phyloP scores from a whole-genome alignment of 164 flowering plant genomes.

The Cinnamomum chago region DNA sequence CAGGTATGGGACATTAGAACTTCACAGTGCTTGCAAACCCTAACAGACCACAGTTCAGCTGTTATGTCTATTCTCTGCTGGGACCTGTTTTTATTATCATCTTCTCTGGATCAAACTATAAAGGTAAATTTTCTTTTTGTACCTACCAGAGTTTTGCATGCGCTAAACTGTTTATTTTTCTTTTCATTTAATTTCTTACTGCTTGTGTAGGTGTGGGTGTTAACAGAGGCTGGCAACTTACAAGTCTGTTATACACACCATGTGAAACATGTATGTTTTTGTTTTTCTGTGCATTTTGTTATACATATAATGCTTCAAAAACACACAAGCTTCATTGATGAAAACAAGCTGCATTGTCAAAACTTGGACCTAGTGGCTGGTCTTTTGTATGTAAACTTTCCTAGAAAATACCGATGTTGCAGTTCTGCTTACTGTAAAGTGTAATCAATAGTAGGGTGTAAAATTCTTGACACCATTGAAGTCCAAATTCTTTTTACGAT shows the following conservation, averaged over 20 bases:
- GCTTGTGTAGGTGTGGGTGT: conserved; percentile 77
- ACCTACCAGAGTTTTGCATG: not conserved
- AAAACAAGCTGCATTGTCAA: no score
- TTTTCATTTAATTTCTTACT: conserved; percentile 5
- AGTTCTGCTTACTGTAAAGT: no score
- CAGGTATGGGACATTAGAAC: conserved; percentile 81
- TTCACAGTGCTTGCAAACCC: conserved; percentile 74
- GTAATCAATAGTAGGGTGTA: no score
- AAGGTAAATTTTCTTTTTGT: conserved; percentile 40
- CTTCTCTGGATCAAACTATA: conserved; percentile 81
- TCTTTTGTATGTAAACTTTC: no score
- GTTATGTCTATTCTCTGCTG: conserved; percentile 96
- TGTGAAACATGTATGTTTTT: conserved; percentile 71
- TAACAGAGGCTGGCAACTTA: conserved; percentile 70
- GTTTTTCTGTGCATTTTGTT: not conserved
- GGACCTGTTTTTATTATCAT: conserved; percentile 86
- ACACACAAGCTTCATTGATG: no score
- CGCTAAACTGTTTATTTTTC: not conserved
- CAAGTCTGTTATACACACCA: conserved; percentile 86
- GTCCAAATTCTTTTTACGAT: no score
- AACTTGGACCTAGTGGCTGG: no score
- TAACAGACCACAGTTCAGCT: conserved; percentile 69
- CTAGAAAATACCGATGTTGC: no score
- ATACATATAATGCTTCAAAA: no score
- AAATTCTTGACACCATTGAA: no score